Base-by-base conservation (phyloP, 2,329 filamentous ascomycete species). In the Hymenoscyphus infarciens region DNA sequence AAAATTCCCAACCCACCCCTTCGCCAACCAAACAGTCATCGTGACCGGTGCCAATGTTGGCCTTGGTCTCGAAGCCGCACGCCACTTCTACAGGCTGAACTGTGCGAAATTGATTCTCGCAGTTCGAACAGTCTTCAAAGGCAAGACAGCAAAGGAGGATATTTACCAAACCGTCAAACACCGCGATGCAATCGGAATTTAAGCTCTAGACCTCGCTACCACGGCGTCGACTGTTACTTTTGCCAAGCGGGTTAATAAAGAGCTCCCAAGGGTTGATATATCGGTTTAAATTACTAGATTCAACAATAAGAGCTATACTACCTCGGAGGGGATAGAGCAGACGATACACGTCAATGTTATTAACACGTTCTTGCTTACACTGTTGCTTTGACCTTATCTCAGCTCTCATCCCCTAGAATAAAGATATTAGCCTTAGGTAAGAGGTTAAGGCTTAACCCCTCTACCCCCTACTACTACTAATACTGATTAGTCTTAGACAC, bases 31-130 rank as follows among this genome's bases (percentile, higher is more conserved):
- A 57, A 73, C 69, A 2, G 61, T 77, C 54, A 74, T 80, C 5
- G 69, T 80, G 1, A 79, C 77, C 0, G 78, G 78, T 1, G 71
- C 76, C 11, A 80, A 80, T 61, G 70, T 69, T 0, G 78, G 78
- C 3, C 69, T 80, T 0, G 77, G 78, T 0, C 67, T 75, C 0
- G 77, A 79, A 61, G 72, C 78, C 0, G 71, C 74, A 22, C 71
- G 69, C 2, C 73, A 77, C 13, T 70, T 77, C 10, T 66, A 72
- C 1, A 67, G 68, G 0, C 72, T 77, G 0, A 72, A 71, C 0
- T 68, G 71, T 0, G 66, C 65, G 2, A 73, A 71, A 22, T 63
- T 79, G 19, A 77, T 79, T 61, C 70, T 79, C 64, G 77, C 72
- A 10, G 73, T 75, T 1, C 74, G 77, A 4, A 71, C 68, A 5